phyloP scores from a whole-genome alignment of 1,284 basidiomycete species.

The Peniophora sp. region DNA sequence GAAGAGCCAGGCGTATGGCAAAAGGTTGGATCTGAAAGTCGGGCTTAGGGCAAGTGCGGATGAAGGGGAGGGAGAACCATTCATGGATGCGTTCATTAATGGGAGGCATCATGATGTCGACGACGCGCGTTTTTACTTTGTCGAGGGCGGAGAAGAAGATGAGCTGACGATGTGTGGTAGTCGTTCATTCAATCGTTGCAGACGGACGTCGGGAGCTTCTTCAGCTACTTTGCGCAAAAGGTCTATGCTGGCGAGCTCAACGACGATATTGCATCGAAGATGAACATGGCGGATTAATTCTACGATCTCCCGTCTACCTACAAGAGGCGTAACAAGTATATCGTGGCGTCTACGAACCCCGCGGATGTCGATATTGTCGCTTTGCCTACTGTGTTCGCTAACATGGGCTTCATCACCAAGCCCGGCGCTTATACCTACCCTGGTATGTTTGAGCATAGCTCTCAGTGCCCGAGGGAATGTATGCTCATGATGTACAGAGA shows the following conservation, averaged over 20 bases:
- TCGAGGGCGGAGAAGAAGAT: background rate
- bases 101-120: slow-evolving; percentile 71
- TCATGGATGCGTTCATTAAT: slow-evolving; percentile 79
- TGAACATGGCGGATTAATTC: slow-evolving; percentile 66
- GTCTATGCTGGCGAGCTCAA: slow-evolving; percentile 61
- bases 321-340: slow-evolving; percentile 63
- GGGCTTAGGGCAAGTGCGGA: no score
- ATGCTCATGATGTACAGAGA: slow-evolving; percentile 19
- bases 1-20: slow-evolving; percentile 40
- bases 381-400: slow-evolving; percentile 39
- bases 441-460: slow-evolving; percentile 25
- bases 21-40: slow-evolving; percentile 37
- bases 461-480: background rate
- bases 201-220: slow-evolving; percentile 48
- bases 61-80: slow-evolving; percentile 24
- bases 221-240: slow-evolving; percentile 67
- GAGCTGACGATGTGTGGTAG: slow-evolving; percentile 28
- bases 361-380: slow-evolving; percentile 43
- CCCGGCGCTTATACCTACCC: slow-evolving; percentile 58
- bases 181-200: slow-evolving; percentile 63
- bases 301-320: slow-evolving; percentile 80
- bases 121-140: slow-evolving; percentile 46
- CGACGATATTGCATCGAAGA: slow-evolving; percentile 37
- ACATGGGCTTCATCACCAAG: slow-evolving; percentile 27
- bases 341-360: slow-evolving; percentile 43